Base-by-base conservation (phyloP, 805 yeast genomes). In the Lipomyces yamadae region DNA sequence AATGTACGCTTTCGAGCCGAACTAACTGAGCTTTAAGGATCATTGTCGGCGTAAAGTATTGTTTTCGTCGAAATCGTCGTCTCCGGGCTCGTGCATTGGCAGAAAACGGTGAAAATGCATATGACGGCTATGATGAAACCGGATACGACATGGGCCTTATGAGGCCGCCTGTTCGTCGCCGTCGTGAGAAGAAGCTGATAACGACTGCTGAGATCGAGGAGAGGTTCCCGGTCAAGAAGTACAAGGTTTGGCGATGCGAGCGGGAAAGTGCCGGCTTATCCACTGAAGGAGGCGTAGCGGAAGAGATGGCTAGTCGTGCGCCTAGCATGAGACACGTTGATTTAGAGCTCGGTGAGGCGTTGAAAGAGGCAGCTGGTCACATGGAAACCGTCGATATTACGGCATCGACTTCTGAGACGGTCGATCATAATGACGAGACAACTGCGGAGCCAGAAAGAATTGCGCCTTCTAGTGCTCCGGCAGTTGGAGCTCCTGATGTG, bases 21-120 rank as follows among this genome's bases (percentile, higher is more conserved):
- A 13, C n/a, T 32, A 15, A 24, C 11, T 7, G 42, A 18, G 30
- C 10, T 7, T 24, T 24, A 69, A 69, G 72, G 72, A 68, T 77
- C 62, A 66, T 77, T 57, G 64, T 77, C 42, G 79, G 79, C 24
- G 63, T 78, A 13, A 69, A 74, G 48, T 77, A 74, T 62, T 77
- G 78, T 61, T 67, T 71, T 56, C 65, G 77, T 2, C 71, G 74
- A 15, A 69, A 75, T 6, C 72, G 72, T n/a, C 72, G 75, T 34
- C 50, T 55, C 10, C 56, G 56, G 29, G 56, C 50, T 5, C 72
- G 60, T 29, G 62, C 61, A 34, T 66, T 65, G 18, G 63, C 60
- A 13, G 63, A 53, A 7, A 62, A 58, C 33, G 53, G 29, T 11
- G 56, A 33, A 6, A n/a, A 61, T 11, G 59, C 61, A 11, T 48